These are phyloP conservation scores for Emmonsiellopsis sp. DNA, from an alignment of 2,329 filamentous ascomycete genomes.

Conservation along the genomic window DNA sequence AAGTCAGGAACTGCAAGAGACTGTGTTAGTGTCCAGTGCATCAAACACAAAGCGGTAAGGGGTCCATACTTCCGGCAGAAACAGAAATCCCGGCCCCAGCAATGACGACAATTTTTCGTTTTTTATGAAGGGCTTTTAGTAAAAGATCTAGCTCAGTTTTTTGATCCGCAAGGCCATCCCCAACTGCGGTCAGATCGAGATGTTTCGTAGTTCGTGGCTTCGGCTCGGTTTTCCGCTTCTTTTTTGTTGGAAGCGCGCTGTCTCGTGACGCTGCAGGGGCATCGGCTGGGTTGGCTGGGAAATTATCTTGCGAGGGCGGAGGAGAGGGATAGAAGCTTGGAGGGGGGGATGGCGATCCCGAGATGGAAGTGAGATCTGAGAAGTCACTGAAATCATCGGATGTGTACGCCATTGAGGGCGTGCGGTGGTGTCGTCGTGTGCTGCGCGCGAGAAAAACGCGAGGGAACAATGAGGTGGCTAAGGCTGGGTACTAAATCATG, in stretches of 20 bases:
- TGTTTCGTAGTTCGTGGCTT: slow-evolving; percentile 71
- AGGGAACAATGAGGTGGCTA: not conserved
- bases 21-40: slow-evolving; percentile 9
- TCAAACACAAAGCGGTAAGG: slow-evolving; percentile 10
- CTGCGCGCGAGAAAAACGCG: not conserved
- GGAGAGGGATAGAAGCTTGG: slow-evolving; percentile 33
- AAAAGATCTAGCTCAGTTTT: slow-evolving; percentile 59
- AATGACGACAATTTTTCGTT: slow-evolving; percentile 94
- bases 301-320: slow-evolving; percentile 32
- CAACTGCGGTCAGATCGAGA: slow-evolving; percentile 53
- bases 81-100: slow-evolving; percentile 96
- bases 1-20: slow-evolving; percentile 71
- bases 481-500: not conserved
- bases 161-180: slow-evolving; percentile 40
- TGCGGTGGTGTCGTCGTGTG: not conserved
- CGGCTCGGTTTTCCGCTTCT: slow-evolving; percentile 56
- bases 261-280: slow-evolving; percentile 35
- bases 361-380: slow-evolving; percentile 31
- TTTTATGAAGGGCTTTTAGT: slow-evolving; percentile 66
- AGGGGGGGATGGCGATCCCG: slow-evolving; percentile 31
- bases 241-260: slow-evolving; percentile 66
- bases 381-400: slow-evolving; percentile 25
- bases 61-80: slow-evolving; percentile 72
- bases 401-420: not conserved
- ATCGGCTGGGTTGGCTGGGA: slow-evolving; percentile 25